Conservation (phyloP, 2,329 filamentous ascomycete genomes). For the Lachnellula occidentalis region DNA sequence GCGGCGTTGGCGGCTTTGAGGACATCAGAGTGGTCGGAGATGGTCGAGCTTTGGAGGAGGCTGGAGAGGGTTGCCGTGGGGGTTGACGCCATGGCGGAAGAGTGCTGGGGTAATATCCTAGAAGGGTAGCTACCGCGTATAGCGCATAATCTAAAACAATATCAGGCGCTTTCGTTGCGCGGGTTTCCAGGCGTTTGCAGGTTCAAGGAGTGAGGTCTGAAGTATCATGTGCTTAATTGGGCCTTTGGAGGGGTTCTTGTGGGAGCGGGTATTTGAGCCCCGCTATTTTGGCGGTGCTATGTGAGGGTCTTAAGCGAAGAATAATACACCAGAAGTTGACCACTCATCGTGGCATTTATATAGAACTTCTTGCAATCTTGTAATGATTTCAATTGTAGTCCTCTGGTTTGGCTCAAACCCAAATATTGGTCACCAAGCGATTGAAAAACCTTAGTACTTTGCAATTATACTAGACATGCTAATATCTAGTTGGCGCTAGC, state of each 20-base stretch:
- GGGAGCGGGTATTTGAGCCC: background rate
- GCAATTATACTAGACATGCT: too few relatives aligned
- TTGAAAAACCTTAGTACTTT: too few relatives aligned
- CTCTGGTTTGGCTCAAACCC: too few relatives aligned
- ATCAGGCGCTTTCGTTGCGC: background rate
- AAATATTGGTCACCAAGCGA: too few relatives aligned
- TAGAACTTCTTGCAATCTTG: too few relatives aligned
- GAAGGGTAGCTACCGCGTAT: constrained; percentile 1
- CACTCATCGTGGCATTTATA: too few relatives aligned
- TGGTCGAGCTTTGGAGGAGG: constrained; percentile 46
- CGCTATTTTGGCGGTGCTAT: too few relatives aligned
- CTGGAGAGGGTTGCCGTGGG: constrained; percentile 28
- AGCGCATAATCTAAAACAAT: constrained; percentile 2
- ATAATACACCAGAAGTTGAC: too few relatives aligned
- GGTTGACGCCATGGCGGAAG: constrained; percentile 27
- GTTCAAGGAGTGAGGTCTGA: constrained; percentile 2
- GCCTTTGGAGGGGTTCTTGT: constrained; percentile 5
- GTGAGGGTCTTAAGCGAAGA: too few relatives aligned
- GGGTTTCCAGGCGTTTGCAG: background rate
- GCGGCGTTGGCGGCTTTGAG: constrained; percentile 59
- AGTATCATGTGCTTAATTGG: constrained; percentile 2
- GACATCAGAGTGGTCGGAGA: constrained; percentile 69
- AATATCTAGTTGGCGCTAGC: too few relatives aligned
- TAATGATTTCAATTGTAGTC: too few relatives aligned
- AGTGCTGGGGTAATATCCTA: background rate